phyloP scores from a whole-genome alignment of 2,329 filamentous ascomycete species.

The Sporothrix brunneoviolacea region DNA sequence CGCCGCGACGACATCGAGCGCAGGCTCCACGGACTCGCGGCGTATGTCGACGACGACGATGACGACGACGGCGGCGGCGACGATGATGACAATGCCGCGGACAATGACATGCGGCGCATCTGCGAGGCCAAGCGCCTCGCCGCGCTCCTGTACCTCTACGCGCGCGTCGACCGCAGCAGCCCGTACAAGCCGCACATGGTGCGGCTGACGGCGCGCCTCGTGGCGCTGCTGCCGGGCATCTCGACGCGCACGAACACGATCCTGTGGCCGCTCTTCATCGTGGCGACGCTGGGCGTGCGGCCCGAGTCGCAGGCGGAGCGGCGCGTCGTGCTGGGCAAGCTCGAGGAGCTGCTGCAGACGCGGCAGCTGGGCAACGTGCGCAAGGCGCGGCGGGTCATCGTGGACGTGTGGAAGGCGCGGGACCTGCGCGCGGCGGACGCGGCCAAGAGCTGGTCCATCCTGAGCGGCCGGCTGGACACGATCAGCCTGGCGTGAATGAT shows the following conservation, averaged over 20 bases:
- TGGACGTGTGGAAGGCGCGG: slow-evolving; percentile 25
- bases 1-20: too few relatives aligned
- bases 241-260: slow-evolving; percentile 24
- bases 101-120: slow-evolving; percentile 11
- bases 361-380: slow-evolving; percentile 27
- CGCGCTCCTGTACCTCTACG: slow-evolving; percentile 25
- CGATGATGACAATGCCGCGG: not conserved
- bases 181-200: slow-evolving; percentile 23
- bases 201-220: slow-evolving; percentile 16
- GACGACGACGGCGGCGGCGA: too few relatives aligned
- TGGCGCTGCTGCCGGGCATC: slow-evolving; percentile 21
- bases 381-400: slow-evolving; percentile 26
- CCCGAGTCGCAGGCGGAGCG: slow-evolving; percentile 24
- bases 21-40: slow-evolving; percentile 23
- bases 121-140: slow-evolving; percentile 24
- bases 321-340: slow-evolving; percentile 19
- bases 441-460: slow-evolving; percentile 9
- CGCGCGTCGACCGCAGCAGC: slow-evolving; percentile 21
- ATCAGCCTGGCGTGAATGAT: not conserved
- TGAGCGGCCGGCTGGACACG: too few relatives aligned
- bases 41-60: slow-evolving; percentile 14
- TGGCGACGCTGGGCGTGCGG: slow-evolving; percentile 24
- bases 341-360: slow-evolving; percentile 23
- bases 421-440: slow-evolving; percentile 18
- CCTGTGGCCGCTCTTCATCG: slow-evolving; percentile 23